Evolutionary conservation across 345 rosid species (phyloP).

Genomic region (Aurinia saxatilis): DNA sequence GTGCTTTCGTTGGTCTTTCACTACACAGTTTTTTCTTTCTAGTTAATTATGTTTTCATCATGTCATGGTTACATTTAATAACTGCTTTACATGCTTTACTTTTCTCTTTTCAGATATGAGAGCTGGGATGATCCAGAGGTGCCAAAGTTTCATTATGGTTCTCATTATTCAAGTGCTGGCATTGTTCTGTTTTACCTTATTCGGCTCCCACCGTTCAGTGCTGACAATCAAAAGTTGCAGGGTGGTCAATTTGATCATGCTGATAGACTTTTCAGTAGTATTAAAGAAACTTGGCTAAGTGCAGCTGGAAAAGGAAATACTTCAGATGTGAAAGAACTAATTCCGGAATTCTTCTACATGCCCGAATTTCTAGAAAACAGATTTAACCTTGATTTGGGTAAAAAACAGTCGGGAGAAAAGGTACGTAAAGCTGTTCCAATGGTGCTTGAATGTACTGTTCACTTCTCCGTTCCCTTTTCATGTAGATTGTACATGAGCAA

Average conservation of each 20-base stretch:
- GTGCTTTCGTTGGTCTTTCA: not conserved
- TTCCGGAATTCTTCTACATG: conserved; percentile 95
- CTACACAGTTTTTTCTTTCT: not conserved
- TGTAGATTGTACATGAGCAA: not conserved
- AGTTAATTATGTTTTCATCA: no score
- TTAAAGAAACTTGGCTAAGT: conserved; percentile 89
- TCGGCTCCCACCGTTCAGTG: conserved; percentile 91
- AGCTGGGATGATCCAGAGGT: conserved; percentile 99
- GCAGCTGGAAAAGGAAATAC: conserved; percentile 94
- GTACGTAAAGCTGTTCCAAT: conserved; percentile 24
- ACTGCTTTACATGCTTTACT: not conserved
- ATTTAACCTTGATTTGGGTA: conserved; percentile 76
- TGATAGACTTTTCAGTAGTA: conserved; percentile 82
- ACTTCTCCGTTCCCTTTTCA: not conserved
- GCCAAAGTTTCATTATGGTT: conserved; percentile 97
- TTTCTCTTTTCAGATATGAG: conserved; percentile 53
- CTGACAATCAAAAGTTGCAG: conserved; percentile 92
- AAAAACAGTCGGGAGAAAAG: conserved; percentile 94
- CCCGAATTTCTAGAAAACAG: conserved; percentile 79
- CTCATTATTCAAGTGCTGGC: conserved; percentile 99
- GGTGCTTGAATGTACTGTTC: not conserved
- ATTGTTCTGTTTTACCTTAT: conserved; percentile 92
- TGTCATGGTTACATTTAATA: not conserved
- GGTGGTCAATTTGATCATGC: conserved; percentile 98
- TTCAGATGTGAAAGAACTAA: conserved; percentile 91